These are phyloP conservation scores for Dillenia suffruticosa DNA, from an alignment of 164 flowering plant species.

Conservation along the genomic window DNA sequence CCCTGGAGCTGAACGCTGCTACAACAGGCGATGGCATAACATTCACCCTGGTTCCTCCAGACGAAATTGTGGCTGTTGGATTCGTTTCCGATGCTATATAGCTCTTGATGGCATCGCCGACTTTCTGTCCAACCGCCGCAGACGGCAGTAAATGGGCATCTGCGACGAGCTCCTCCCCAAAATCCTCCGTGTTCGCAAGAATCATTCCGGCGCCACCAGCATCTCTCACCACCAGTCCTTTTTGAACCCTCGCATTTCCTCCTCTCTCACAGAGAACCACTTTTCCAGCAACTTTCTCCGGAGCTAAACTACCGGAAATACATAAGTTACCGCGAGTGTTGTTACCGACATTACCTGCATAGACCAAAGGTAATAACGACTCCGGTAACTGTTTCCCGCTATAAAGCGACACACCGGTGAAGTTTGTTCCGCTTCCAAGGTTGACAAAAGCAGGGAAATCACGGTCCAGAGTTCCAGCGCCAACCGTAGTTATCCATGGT, in stretches of 20 bases:
- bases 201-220: slow-evolving; percentile 96
- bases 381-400: slow-evolving; percentile 41
- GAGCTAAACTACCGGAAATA: slow-evolving; percentile 43
- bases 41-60: slow-evolving; percentile 52
- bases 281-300: slow-evolving; percentile 64
- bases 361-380: slow-evolving; percentile 38
- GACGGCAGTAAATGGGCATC: slow-evolving; percentile 79
- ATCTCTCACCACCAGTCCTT: slow-evolving; percentile 57
- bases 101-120: slow-evolving; percentile 47
- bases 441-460: slow-evolving; percentile 70
- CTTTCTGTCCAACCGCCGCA: slow-evolving; percentile 47
- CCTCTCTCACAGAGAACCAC: slow-evolving; percentile 87
- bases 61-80: slow-evolving; percentile 53
- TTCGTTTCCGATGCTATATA: slow-evolving; percentile 44
- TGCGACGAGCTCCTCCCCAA: slow-evolving; percentile 74
- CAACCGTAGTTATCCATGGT: slow-evolving; percentile 91
- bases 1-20: slow-evolving; percentile 79
- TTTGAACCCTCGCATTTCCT: slow-evolving; percentile 48
- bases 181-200: slow-evolving; percentile 51
- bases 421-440: slow-evolving; percentile 62
- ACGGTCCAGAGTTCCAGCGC: slow-evolving; percentile 86
- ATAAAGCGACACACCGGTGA: slow-evolving; percentile 65
- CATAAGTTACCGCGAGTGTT: slow-evolving; percentile 48
- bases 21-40: slow-evolving; percentile 76
- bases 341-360: slow-evolving; percentile 56